A percentile compares a stretch with the other conserved stretches of the same genome.
phyloP scores from a whole-genome alignment of 164 flowering plant genomes.

The Umbellularia californica region DNA sequence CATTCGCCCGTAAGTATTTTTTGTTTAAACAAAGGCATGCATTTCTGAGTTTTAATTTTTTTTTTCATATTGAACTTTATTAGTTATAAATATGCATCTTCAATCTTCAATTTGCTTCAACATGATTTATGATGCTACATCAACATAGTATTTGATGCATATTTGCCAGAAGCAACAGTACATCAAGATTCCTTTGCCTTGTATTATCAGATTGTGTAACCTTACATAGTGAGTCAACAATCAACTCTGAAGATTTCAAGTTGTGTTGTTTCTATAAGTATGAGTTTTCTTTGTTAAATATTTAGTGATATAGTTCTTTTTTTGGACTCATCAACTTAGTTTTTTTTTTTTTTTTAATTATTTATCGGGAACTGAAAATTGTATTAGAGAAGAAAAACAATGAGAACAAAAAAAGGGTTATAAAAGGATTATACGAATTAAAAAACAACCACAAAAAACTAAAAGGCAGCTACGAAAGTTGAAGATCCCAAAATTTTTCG shows the following conservation, averaged over 20 bases:
- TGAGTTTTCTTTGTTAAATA: too few relatives aligned
- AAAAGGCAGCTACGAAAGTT: too few relatives aligned
- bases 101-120: background rate
- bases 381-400: too few relatives aligned
- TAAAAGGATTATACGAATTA: too few relatives aligned
- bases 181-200: background rate
- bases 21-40: constrained; percentile 1
- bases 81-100: background rate
- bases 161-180: background rate
- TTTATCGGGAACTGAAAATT: too few relatives aligned
- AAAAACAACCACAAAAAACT: too few relatives aligned
- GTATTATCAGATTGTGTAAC: background rate
- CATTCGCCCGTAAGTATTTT: constrained; percentile 78
- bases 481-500: too few relatives aligned
- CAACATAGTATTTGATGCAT: background rate
- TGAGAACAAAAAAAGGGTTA: too few relatives aligned
- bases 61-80: too few relatives aligned
- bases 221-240: background rate
- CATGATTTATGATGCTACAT: background rate
- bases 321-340: background rate
- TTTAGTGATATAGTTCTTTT: background rate
- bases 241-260: background rate
- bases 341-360: too few relatives aligned
- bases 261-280: background rate
- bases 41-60: background rate